These are phyloP conservation scores for Annona cherimola DNA, from an alignment of 164 flowering plant genomes.

Conservation along the genomic window DNA sequence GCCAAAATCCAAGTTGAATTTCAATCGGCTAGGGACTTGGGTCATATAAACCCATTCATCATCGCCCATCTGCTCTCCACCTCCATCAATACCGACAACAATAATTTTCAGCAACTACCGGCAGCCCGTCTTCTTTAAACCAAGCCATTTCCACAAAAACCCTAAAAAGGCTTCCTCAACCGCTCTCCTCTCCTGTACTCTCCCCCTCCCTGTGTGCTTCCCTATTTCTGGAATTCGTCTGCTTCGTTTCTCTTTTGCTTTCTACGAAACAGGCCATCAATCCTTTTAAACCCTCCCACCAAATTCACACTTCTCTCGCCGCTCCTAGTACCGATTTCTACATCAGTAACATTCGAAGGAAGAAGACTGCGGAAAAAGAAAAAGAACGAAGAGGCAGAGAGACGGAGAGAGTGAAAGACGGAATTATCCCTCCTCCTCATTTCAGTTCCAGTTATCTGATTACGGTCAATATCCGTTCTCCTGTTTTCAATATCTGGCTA, in stretches of 20 bases:
- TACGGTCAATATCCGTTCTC: not conserved
- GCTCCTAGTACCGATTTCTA: not conserved
- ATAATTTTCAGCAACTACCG: no score
- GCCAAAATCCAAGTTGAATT: no score
- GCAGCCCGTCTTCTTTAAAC: no score
- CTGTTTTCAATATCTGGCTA: not conserved
- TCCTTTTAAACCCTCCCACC: not conserved
- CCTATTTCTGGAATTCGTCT: not conserved
- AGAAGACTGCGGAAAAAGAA: not conserved
- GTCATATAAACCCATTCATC: no score
- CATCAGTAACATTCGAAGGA: not conserved
- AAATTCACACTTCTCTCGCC: not conserved
- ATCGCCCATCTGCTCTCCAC: no score
- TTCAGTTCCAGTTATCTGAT: no score
- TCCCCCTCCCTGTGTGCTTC: not conserved
- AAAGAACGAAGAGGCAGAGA: not conserved
- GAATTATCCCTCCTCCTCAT: not conserved
- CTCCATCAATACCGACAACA: no score
- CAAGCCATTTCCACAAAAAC: slow-evolving; percentile 26
- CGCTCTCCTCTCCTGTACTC: not conserved
- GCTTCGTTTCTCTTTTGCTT: not conserved
- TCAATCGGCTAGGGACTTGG: no score
- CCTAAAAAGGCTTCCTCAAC: slow-evolving; percentile 15
- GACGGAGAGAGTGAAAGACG: not conserved
- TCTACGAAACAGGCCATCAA: slow-evolving; percentile 3